These are phyloP conservation scores for Trichoderma erinaceum DNA, from an alignment of 495 filamentous ascomycete genomes.

Conservation along the genomic window DNA sequence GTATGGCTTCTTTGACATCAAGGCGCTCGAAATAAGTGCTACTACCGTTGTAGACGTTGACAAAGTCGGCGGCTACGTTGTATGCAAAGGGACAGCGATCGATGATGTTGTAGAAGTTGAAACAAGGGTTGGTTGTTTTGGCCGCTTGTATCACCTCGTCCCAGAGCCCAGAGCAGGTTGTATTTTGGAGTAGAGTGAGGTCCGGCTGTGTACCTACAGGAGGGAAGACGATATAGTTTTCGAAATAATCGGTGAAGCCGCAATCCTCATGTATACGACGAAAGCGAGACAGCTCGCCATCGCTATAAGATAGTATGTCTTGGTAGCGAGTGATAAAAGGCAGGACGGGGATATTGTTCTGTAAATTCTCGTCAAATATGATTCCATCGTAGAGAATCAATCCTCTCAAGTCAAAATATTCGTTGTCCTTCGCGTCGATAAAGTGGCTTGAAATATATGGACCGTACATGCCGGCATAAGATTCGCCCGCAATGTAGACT, in stretches of 20 bases:
- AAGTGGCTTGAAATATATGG: conserved; percentile 75
- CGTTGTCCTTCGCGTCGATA: conserved; percentile 60
- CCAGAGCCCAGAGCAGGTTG: conserved; percentile 40
- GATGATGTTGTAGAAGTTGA: conserved; percentile 69
- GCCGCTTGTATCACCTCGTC: conserved; percentile 50
- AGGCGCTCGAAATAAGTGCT: conserved; percentile 70
- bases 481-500: conserved; percentile 65
- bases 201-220: conserved; percentile 54
- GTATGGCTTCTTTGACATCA: conserved; percentile 69
- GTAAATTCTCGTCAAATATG: conserved; percentile 46
- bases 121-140: conserved; percentile 65
- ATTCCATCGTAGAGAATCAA: conserved; percentile 66
- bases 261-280: conserved; percentile 51
- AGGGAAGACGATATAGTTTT: conserved; percentile 60
- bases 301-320: conserved; percentile 58
- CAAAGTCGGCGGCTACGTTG: conserved; percentile 42
- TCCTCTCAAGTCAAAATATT: conserved; percentile 60
- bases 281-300: conserved; percentile 55
- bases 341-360: conserved; percentile 50
- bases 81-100: conserved; percentile 68
- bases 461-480: conserved; percentile 70
- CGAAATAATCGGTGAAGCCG: conserved; percentile 57
- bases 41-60: conserved; percentile 26
- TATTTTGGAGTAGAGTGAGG: conserved; percentile 22
- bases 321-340: conserved; percentile 58